Conservation (phyloP, 768 basidiomycete species). For the Steccherinum ochraceum region DNA sequence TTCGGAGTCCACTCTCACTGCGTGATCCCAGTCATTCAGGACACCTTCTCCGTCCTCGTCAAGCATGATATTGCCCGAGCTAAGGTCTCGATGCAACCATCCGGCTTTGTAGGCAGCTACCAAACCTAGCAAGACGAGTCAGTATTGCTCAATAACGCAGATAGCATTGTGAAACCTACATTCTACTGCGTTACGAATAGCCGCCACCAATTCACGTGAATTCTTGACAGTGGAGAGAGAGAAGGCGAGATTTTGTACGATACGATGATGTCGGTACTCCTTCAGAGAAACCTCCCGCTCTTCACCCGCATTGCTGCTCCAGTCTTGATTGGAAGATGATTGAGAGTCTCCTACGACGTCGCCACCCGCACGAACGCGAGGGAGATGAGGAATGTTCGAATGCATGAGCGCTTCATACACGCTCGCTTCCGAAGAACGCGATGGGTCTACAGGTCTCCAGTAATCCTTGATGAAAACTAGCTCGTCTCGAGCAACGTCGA, state of each 20-base stretch:
- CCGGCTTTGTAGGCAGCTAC: background rate
- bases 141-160: background rate
- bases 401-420: background rate
- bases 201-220: constrained; percentile 2
- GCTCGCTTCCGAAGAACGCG: background rate
- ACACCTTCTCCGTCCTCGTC: constrained; percentile 1
- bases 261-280: constrained; percentile 2
- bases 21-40: constrained; percentile 11
- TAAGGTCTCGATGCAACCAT: constrained; percentile 8
- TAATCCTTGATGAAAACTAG: constrained; percentile 11
- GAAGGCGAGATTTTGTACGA: constrained; percentile 6
- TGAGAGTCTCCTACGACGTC: background rate
- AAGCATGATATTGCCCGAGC: constrained; percentile 5
- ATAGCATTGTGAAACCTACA: constrained; percentile 1
- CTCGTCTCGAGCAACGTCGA: background rate
- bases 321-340: background rate
- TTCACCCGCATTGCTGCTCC: background rate
- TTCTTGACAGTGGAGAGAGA: background rate
- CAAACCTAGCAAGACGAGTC: background rate
- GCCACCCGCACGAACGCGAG: background rate
- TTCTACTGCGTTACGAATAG: constrained; percentile 2
- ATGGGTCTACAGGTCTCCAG: constrained; percentile 1
- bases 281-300: background rate
- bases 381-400: background rate
- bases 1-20: background rate